Percentiles rank a stretch among this genome's conserved stretches.
Evolutionary conservation across 148 eudicot genomes (phyloP).

Genomic region (Vaccinium macrocarpon): DNA sequence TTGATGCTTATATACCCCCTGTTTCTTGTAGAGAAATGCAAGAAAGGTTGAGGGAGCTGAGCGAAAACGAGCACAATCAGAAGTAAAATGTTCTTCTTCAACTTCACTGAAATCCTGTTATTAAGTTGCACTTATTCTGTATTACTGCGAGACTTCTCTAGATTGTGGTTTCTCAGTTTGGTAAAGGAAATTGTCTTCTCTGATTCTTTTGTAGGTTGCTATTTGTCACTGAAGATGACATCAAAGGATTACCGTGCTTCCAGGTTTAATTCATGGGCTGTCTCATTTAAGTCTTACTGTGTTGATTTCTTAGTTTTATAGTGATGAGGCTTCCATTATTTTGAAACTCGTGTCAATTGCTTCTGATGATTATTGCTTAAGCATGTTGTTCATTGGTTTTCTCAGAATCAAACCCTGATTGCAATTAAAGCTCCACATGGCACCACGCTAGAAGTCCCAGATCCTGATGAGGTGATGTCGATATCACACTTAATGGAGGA

Average conservation of each 20-base stretch:
- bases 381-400: slow-evolving; percentile 22
- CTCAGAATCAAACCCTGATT: slow-evolving; percentile 77
- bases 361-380: slow-evolving; percentile 5
- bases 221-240: slow-evolving; percentile 94
- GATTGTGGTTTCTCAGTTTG: neutral
- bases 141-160: neutral
- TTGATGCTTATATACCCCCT: slow-evolving; percentile 20
- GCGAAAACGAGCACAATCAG: slow-evolving; percentile 86
- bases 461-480: slow-evolving; percentile 76
- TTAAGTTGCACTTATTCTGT: neutral
- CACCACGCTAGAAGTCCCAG: slow-evolving; percentile 75
- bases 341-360: neutral
- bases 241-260: slow-evolving; percentile 83
- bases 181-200: neutral
- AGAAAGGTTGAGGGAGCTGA: slow-evolving; percentile 74
- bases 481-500: neutral
- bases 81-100: slow-evolving; percentile 36
- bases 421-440: slow-evolving; percentile 88
- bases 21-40: slow-evolving; percentile 77
- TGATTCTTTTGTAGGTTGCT: slow-evolving; percentile 61
- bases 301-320: slow-evolving; percentile 1
- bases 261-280: slow-evolving; percentile 47
- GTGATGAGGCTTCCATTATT: neutral
- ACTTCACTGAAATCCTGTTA: slow-evolving; percentile 2
- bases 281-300: neutral